phyloP scores from a whole-genome alignment of 2,329 filamentous ascomycete species.

The Podosphaera leucotricha region DNA sequence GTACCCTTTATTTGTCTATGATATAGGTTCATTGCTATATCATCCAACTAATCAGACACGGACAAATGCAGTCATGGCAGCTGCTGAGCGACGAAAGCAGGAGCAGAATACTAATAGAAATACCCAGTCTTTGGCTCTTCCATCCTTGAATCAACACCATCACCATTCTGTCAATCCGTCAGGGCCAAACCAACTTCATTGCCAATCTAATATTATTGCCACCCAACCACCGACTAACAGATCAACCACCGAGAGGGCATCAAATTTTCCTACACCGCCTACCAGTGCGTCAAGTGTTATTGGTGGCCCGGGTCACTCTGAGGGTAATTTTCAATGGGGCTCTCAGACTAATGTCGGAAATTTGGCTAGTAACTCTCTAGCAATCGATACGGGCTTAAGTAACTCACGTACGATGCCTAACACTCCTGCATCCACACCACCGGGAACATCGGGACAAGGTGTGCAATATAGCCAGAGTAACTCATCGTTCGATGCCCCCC shows the following conservation, averaged over 20 bases:
- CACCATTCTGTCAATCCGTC: conserved; percentile 38
- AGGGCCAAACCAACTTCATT: conserved; percentile 22
- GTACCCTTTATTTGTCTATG: conserved; percentile 92
- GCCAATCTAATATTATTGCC: conserved; percentile 26
- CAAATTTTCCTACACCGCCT: conserved; percentile 85
- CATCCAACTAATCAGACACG: conserved; percentile 73
- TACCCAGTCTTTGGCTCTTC: conserved; percentile 31
- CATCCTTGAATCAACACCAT: conserved; percentile 44
- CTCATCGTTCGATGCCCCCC: conserved; percentile 51
- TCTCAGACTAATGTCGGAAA: conserved; percentile 33
- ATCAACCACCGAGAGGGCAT: conserved; percentile 58
- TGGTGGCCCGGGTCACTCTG: conserved; percentile 45
- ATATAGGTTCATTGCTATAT: conserved; percentile 82
- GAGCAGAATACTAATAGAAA: conserved; percentile 43
- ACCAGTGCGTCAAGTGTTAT: conserved; percentile 78
- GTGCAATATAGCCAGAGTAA: conserved; percentile 42
- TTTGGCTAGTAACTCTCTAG: conserved; percentile 41
- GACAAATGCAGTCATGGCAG: conserved; percentile 70
- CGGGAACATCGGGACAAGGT: conserved; percentile 49
- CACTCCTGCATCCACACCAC: conserved; percentile 77
- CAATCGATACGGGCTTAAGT: conserved; percentile 58
- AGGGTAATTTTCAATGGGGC: conserved; percentile 60
- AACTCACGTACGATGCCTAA: conserved; percentile 70
- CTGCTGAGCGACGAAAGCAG: conserved; percentile 53
- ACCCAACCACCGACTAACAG: conserved; percentile 47